Evolutionary conservation across 306 rosid species (phyloP).

Genomic region (Albizia julibrissin): DNA sequence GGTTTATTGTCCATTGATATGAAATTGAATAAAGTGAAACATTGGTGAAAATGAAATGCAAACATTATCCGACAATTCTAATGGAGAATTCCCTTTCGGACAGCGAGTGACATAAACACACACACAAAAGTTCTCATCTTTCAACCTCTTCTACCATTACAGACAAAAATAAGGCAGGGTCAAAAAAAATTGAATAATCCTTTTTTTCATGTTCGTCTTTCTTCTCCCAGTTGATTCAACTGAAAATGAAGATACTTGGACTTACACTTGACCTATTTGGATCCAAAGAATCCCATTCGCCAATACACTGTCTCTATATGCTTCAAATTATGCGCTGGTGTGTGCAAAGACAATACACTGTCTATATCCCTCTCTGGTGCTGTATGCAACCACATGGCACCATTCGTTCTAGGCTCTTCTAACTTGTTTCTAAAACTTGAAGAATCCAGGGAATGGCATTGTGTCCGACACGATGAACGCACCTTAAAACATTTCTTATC

Average conservation of each 20-base stretch:
- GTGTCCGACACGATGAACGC: conserved; percentile 29
- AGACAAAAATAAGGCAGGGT: background rate
- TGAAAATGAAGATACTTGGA: conserved; percentile 11
- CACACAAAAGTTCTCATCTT: background rate
- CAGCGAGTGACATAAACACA: background rate
- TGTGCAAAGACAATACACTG: conserved; percentile 70
- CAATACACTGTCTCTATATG: conserved; percentile 34
- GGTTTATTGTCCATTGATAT: background rate
- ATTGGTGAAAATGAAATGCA: background rate
- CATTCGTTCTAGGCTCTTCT: conserved; percentile 24
- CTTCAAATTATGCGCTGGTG: conserved; percentile 49
- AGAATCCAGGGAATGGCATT: conserved; percentile 28
- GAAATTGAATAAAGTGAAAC: background rate
- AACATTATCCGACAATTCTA: background rate
- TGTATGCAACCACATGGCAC: conserved; percentile 50
- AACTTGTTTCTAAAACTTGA: conserved; percentile 32
- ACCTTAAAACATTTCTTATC: conserved; percentile 34
- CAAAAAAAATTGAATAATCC: background rate
- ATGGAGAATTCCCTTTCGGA: background rate
- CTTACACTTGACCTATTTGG: background rate
- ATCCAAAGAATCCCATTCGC: conserved; percentile 9
- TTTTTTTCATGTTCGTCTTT: background rate
- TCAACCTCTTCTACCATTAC: no score
- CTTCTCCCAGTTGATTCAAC: background rate
- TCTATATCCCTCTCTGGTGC: conserved; percentile 58